phyloP scores from a whole-genome alignment of 495 filamentous ascomycete genomes.

The Neurospora tetraspora region DNA sequence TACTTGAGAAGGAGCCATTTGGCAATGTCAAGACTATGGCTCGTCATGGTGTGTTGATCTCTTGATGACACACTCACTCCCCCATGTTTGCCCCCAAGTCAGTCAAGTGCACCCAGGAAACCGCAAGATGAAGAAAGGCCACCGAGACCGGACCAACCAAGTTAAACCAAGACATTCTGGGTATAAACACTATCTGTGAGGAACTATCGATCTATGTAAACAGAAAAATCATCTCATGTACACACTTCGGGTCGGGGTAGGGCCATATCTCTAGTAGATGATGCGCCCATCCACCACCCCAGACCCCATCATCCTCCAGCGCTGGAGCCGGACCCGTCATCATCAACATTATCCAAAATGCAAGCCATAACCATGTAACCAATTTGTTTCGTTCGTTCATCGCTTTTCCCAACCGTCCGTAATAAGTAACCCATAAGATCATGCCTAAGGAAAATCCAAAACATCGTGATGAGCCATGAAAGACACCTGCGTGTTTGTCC shows the following conservation, averaged over 20 bases:
- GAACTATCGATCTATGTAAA: background rate
- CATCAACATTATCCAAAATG: background rate
- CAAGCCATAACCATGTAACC: background rate
- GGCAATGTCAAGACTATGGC: too few species aligned
- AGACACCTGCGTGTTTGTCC: background rate
- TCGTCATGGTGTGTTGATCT: too few species aligned
- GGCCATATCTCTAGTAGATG: too few species aligned
- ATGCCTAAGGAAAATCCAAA: background rate
- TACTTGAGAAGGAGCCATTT: too few species aligned
- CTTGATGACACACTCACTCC: too few species aligned
- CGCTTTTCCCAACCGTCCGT: background rate
- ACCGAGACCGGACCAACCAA: too few species aligned
- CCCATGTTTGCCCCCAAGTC: too few species aligned
- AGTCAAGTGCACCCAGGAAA: too few species aligned
- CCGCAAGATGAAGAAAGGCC: too few species aligned
- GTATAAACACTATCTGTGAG: background rate
- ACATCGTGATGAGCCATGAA: background rate
- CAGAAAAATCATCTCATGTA: background rate
- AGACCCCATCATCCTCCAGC: background rate
- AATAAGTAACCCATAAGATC: background rate
- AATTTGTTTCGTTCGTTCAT: background rate
- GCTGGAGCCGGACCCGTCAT: background rate
- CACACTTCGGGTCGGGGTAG: background rate
- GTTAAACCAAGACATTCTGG: too few species aligned
- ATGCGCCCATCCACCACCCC: too few species aligned